Evolutionary conservation across 106 monocot species (phyloP).

Genomic region (Phalaenopsis equestris): DNA sequence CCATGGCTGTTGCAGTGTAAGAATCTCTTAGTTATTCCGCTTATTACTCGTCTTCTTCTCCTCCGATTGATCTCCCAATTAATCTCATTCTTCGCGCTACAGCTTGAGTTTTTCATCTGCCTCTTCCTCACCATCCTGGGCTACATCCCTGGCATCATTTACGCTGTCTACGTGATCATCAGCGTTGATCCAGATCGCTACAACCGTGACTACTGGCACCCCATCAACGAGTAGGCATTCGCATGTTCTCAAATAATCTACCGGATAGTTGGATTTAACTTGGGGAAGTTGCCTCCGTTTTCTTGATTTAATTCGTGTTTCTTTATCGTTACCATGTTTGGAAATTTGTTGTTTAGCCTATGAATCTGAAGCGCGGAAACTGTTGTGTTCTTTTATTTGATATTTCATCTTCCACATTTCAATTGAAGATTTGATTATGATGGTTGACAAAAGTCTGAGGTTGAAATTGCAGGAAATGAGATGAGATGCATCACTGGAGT

Average conservation of each 20-base stretch:
- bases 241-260: neutral
- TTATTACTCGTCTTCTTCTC: neutral
- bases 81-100: neutral
- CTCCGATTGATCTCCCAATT: neutral
- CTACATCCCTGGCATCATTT: constrained; percentile 45
- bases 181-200: constrained; percentile 16
- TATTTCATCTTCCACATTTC: no score
- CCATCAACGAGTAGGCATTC: neutral
- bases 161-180: constrained; percentile 44
- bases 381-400: no score
- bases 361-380: no score
- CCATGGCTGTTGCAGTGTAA: constrained; percentile 58
- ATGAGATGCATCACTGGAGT: no score
- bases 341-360: no score
- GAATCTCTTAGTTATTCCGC: neutral
- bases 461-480: no score
- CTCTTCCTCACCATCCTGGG: constrained; percentile 34
- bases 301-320: neutral
- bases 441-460: no score
- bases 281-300: neutral
- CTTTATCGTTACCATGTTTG: neutral
- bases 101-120: constrained; percentile 47
- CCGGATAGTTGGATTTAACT: neutral
- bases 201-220: constrained; percentile 20
- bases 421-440: no score